phyloP scores from a whole-genome alignment of 805 yeast species.

The Allodekkera sacchari region DNA sequence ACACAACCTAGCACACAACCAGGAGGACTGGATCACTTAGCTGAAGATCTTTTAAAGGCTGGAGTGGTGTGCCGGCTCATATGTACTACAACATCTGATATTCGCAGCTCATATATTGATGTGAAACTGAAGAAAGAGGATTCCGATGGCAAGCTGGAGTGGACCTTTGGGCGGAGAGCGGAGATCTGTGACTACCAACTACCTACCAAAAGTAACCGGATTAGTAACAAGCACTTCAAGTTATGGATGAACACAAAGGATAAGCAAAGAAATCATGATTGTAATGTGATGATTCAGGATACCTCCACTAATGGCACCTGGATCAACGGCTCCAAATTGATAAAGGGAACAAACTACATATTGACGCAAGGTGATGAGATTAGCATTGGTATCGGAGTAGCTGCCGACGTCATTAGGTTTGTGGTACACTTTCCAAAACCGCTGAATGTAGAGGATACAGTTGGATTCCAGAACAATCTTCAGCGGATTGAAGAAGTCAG shows the following conservation, averaged over 20 bases:
- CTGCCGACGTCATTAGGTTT: conserved; percentile 52
- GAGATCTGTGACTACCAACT: conserved; percentile 54
- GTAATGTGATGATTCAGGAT: conserved; percentile 52
- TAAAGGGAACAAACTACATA: conserved; percentile 71
- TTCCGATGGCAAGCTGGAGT: conserved; percentile 18
- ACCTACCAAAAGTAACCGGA: conserved; percentile 49
- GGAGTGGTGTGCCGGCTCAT: conserved; percentile 30
- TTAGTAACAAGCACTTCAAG: conserved; percentile 65
- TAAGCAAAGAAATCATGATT: conserved; percentile 5
- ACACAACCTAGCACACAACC: conserved; percentile 28
- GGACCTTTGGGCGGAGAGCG: conserved; percentile 60
- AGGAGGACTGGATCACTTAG: conserved; percentile 16
- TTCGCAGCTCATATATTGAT: conserved; percentile 23
- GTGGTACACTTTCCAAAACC: conserved; percentile 39
- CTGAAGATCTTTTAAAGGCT: conserved; percentile 18
- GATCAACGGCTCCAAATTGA: conserved; percentile 65
- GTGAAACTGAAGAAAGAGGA: conserved; percentile 16
- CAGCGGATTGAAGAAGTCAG: conserved; percentile 3
- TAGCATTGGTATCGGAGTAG: conserved; percentile 80
- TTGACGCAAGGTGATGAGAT: conserved; percentile 91
- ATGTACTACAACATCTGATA: conserved; percentile 21
- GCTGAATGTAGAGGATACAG: conserved; percentile 22
- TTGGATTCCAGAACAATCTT: no score
- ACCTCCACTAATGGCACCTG: conserved; percentile 89
- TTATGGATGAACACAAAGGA: conserved; percentile 58